A percentile compares a stretch with the other conserved stretches of the same genome.
Conservation (phyloP, 306 rosid species). For the Calophaca sinica region DNA sequence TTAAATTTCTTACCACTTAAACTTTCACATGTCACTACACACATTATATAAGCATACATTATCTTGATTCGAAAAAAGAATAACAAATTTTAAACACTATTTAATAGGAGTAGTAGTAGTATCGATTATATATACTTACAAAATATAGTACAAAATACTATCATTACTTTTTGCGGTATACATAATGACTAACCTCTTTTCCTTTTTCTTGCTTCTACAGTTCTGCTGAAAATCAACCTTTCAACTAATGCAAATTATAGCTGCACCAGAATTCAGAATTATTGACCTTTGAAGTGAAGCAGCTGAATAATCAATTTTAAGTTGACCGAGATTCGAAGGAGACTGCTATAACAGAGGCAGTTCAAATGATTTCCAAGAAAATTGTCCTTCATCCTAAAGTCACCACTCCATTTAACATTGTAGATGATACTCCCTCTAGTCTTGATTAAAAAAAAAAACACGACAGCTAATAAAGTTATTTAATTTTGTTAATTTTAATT, state of each 20-base stretch:
- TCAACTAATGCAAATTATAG: constrained; percentile 36
- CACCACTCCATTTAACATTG: too few species aligned
- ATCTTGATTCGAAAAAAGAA: too few species aligned
- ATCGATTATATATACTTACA: too few species aligned
- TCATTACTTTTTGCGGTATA: background rate
- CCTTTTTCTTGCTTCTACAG: background rate
- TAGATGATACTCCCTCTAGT: too few species aligned
- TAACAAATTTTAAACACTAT: too few species aligned
- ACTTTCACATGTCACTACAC: too few species aligned
- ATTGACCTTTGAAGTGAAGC: constrained; percentile 38
- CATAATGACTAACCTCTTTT: background rate
- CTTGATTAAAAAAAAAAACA: too few species aligned
- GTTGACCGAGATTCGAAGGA: constrained; percentile 10
- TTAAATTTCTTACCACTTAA: too few species aligned
- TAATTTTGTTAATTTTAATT: too few species aligned
- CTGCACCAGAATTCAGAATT: background rate
- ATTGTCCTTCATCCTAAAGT: constrained; percentile 9
- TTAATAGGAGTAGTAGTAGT: too few species aligned
- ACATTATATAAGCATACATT: too few species aligned
- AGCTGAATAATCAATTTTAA: constrained; percentile 14
- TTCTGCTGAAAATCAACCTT: constrained; percentile 6
- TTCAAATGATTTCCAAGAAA: constrained; percentile 39
- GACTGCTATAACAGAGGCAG: constrained; percentile 10
- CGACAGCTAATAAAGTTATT: too few species aligned
- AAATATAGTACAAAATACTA: background rate